Evolutionary conservation across 768 basidiomycete species (phyloP).

Genomic region (Lactarius indigo): DNA sequence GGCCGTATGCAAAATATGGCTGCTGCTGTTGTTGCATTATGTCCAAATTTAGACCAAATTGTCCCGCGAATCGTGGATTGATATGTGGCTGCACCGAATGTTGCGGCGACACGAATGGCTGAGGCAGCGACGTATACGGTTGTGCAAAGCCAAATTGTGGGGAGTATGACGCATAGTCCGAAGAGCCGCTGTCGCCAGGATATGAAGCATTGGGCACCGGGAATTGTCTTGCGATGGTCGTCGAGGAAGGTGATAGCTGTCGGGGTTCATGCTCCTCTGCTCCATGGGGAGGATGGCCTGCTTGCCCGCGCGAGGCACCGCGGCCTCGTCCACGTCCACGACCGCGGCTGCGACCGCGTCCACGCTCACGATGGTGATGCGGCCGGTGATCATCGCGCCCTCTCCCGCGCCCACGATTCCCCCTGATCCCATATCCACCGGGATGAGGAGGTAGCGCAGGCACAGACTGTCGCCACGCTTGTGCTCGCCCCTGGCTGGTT

Average conservation of each 20-base stretch:
- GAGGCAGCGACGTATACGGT: conserved; percentile 18
- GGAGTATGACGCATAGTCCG: conserved; percentile 20
- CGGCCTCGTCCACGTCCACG: conserved; percentile 29
- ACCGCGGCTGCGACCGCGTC: conserved; percentile 28
- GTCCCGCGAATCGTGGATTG: conserved; percentile 73
- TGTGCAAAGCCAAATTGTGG: conserved; percentile 19
- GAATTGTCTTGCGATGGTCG: conserved; percentile 45
- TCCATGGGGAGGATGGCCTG: conserved; percentile 18
- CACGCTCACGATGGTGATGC: conserved; percentile 25
- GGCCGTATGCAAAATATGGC: conserved; percentile 16
- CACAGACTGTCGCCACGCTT: neutral
- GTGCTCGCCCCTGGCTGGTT: conserved; percentile 21
- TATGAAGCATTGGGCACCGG: conserved; percentile 23
- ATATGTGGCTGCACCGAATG: conserved; percentile 73
- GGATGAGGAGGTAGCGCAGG: neutral
- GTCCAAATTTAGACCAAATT: conserved; percentile 51
- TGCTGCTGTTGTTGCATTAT: conserved; percentile 23
- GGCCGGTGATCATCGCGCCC: conserved; percentile 32
- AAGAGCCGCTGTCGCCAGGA: conserved; percentile 5
- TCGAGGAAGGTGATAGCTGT: conserved; percentile 43
- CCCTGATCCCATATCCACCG: conserved; percentile 28
- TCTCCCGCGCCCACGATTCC: conserved; percentile 33
- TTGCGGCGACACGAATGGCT: conserved; percentile 20
- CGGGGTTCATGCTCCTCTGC: conserved; percentile 34
- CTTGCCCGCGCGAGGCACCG: conserved; percentile 4